Evolutionary conservation across 768 basidiomycete genomes (phyloP).

Genomic region (Cubamyces lactineus): DNA sequence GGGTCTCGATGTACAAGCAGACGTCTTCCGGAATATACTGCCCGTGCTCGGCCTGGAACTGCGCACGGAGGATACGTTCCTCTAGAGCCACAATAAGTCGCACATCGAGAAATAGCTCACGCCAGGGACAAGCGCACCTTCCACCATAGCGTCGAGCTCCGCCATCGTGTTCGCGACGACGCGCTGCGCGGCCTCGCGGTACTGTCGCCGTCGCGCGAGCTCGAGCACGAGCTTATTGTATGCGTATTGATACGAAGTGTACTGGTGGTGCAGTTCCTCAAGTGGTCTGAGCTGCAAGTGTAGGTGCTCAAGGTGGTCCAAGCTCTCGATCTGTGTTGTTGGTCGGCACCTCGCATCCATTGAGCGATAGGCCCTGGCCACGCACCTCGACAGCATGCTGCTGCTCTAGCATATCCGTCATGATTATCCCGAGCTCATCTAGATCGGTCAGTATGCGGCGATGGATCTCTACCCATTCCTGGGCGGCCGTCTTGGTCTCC

Average conservation of each 20-base stretch:
- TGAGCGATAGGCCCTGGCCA: neutral
- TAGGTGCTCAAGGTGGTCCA: slow-evolving; percentile 56
- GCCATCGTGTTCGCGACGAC: slow-evolving; percentile 67
- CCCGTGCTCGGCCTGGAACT: slow-evolving; percentile 76
- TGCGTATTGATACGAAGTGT: slow-evolving; percentile 68
- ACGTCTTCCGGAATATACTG: slow-evolving; percentile 77
- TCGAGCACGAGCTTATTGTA: slow-evolving; percentile 77
- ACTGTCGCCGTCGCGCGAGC: slow-evolving; percentile 67
- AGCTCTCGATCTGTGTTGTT: slow-evolving; percentile 48
- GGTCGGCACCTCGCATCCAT: slow-evolving; percentile 3
- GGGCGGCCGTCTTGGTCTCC: slow-evolving; percentile 45
- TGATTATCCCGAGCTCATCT: slow-evolving; percentile 78
- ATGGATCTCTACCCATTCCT: slow-evolving; percentile 55
- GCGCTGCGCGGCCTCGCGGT: slow-evolving; percentile 65
- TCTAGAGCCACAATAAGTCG: slow-evolving; percentile 46
- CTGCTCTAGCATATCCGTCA: slow-evolving; percentile 73
- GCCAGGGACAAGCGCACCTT: slow-evolving; percentile 48
- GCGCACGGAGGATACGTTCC: slow-evolving; percentile 63
- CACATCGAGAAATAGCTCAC: neutral
- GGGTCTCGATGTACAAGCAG: slow-evolving; percentile 74
- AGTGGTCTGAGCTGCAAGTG: slow-evolving; percentile 65
- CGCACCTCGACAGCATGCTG: slow-evolving; percentile 72
- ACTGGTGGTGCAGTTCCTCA: slow-evolving; percentile 66
- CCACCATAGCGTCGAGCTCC: slow-evolving; percentile 65
- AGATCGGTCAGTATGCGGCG: slow-evolving; percentile 59